Base-by-base conservation (phyloP, 495 filamentous ascomycete species). In the Extremus antarcticus region DNA sequence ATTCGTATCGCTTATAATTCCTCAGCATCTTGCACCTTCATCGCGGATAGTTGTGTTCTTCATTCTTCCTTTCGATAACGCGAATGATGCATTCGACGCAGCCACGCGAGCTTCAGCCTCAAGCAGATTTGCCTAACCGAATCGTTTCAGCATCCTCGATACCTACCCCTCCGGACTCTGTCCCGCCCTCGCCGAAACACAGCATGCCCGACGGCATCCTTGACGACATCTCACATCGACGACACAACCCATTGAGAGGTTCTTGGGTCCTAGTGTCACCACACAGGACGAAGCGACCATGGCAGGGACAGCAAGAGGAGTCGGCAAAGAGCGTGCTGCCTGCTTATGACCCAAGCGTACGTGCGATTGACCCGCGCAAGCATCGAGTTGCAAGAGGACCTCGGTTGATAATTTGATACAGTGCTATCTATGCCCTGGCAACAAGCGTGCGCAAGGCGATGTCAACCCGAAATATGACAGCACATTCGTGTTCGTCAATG, bases 391-490 rank as follows among this genome's bases (percentile, higher is more conserved):
- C 29, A 35, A 35, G 29, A 35, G 29, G 29, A 13, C 29, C 4
- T 35, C 17, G 8, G 17, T 17, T 62, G 55, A 62, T 32, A 25
- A 39, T 10, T 47, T 25, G 22, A 57, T n/a, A 50, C 54, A 62
- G 59, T 99, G 92, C 71, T 99, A 95, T 65, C 79, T 99, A n/a
- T 99, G 92, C 66, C 92, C 92, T 0, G 83, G 90, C 32, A 99
- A 99, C 66, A 76, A 83, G 60, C 83, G 92, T n/a, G 92, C 91
- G 1, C 82, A 88, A 64, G 94, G 92, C 54, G 87, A 94, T 63
- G 66, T 67, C 57, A 99, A 97, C 66, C 94, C 92, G 0, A 73
- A 86, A 24, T 99, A 96, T 66, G 73, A 84, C 32, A 81, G 74
- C 54, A 95, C 90, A 0, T 96, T 95, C 61, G 84, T 91, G 11